These are phyloP conservation scores for Trichosanthes cucumerina DNA, from an alignment of 306 rosid species.

Conservation along the genomic window DNA sequence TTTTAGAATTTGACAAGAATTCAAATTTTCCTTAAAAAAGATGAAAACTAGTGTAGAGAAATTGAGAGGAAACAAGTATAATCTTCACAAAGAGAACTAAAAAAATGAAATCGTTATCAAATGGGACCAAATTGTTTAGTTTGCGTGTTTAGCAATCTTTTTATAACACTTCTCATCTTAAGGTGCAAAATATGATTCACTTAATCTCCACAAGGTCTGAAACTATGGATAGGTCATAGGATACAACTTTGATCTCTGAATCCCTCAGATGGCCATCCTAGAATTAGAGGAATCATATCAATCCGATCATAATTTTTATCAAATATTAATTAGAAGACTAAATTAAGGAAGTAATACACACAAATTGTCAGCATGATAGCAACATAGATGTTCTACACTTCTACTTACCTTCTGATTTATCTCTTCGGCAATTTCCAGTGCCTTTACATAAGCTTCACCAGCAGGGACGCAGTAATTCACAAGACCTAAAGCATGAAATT, in stretches of 20 bases:
- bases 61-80: too few relatives aligned
- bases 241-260: not conserved
- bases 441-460: slow-evolving; percentile 72
- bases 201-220: not conserved
- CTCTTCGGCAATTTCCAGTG: slow-evolving; percentile 63
- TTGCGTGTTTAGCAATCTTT: not conserved
- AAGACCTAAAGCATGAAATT: slow-evolving; percentile 41
- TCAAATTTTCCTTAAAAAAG: too few relatives aligned
- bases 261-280: not conserved
- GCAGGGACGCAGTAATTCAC: slow-evolving; percentile 73
- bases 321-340: not conserved
- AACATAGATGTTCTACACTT: not conserved
- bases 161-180: not conserved
- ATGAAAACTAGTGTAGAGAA: too few relatives aligned
- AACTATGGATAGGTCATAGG: not conserved
- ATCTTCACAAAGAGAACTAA: too few relatives aligned
- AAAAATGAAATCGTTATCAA: too few relatives aligned
- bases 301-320: not conserved
- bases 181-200: not conserved
- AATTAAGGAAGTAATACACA: not conserved
- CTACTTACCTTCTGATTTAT: slow-evolving; percentile 63
- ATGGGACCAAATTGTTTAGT: not conserved
- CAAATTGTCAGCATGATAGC: not conserved
- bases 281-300: not conserved
- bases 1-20: too few relatives aligned